A percentile compares a stretch with the other conserved stretches of the same genome.
Evolutionary conservation across 441 rosid genomes (phyloP).

Genomic region (Omphalea diandra): DNA sequence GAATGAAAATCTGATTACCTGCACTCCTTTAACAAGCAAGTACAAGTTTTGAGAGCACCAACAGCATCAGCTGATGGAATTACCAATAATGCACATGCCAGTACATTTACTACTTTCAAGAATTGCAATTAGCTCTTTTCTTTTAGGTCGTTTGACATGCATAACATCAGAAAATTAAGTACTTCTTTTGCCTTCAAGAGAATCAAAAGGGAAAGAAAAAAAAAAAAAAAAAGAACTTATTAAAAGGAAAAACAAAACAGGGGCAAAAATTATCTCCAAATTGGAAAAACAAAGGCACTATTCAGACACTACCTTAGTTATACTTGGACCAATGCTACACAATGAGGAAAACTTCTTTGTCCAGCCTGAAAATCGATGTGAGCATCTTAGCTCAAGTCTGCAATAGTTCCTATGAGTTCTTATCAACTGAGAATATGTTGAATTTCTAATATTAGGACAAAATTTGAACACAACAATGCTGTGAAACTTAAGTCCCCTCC

Average conservation of each 20-base stretch:
- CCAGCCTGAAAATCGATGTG: slow-evolving; percentile 33
- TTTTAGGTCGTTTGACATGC: slow-evolving; percentile 33
- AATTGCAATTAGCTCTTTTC: slow-evolving; percentile 40
- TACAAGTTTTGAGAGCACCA: slow-evolving; percentile 92
- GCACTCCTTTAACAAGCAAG: slow-evolving; percentile 89
- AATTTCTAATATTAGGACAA: slow-evolving; percentile 33
- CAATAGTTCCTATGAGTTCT: slow-evolving; percentile 25
- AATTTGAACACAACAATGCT: slow-evolving; percentile 37
- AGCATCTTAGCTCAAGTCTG: slow-evolving; percentile 31
- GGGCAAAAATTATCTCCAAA: not conserved
- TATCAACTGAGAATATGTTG: slow-evolving; percentile 30
- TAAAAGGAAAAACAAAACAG: not conserved
- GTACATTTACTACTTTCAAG: slow-evolving; percentile 48
- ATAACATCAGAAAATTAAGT: slow-evolving; percentile 36
- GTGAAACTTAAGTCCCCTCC: slow-evolving; percentile 30
- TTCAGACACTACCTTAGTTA: slow-evolving; percentile 46
- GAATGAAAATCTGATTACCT: slow-evolving; percentile 45
- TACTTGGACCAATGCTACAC: slow-evolving; percentile 26
- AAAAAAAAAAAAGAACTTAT: not conserved
- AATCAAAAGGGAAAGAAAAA: not conserved
- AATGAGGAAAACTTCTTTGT: slow-evolving; percentile 26
- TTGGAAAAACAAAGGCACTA: slow-evolving; percentile 9
- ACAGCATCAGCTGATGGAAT: slow-evolving; percentile 91
- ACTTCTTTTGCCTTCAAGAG: slow-evolving; percentile 41
- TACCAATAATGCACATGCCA: slow-evolving; percentile 59